A percentile compares a stretch with the other conserved stretches of the same genome.
phyloP scores from a whole-genome alignment of 208 protist species.

The Acanthamoeba healyi region DNA sequence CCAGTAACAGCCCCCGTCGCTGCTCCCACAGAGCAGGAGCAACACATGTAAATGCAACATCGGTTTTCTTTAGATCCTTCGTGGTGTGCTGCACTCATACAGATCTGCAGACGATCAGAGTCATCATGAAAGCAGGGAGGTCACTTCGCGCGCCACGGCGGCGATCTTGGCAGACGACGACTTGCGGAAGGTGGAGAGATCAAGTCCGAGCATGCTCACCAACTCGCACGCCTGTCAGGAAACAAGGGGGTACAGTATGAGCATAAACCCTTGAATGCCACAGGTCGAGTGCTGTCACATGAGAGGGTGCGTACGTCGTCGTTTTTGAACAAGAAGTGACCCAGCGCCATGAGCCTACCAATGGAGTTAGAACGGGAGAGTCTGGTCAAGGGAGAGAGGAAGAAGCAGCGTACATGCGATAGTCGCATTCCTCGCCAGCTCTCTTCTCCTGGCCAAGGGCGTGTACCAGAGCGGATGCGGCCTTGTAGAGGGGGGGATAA shows the following conservation, averaged over 20 bases:
- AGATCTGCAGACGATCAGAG: no score
- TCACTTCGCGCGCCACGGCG: constrained; percentile 12
- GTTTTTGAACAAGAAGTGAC: constrained; percentile 49
- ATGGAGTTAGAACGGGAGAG: neutral
- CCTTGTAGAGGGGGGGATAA: no score
- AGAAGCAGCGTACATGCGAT: neutral
- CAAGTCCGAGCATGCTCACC: constrained; percentile 27
- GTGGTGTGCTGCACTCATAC: no score
- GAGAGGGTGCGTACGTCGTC: neutral
- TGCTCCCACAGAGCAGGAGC: no score
- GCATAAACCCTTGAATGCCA: no score
- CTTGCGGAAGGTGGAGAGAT: constrained; percentile 26
- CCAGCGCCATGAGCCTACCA: constrained; percentile 49
- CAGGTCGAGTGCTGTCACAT: no score
- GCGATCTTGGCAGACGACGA: constrained; percentile 18
- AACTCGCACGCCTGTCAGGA: constrained; percentile 15
- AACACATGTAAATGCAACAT: no score
- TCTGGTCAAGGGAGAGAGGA: neutral
- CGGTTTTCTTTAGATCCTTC: no score
- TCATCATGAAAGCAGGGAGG: neutral
- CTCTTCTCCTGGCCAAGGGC: neutral
- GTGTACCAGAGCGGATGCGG: constrained; percentile 31
- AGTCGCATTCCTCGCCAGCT: constrained; percentile 40
- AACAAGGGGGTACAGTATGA: neutral
- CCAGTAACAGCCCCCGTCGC: neutral